Base-by-base conservation (phyloP, 2,329 filamentous ascomycete species). In the Cladosporium cucumerinum region DNA sequence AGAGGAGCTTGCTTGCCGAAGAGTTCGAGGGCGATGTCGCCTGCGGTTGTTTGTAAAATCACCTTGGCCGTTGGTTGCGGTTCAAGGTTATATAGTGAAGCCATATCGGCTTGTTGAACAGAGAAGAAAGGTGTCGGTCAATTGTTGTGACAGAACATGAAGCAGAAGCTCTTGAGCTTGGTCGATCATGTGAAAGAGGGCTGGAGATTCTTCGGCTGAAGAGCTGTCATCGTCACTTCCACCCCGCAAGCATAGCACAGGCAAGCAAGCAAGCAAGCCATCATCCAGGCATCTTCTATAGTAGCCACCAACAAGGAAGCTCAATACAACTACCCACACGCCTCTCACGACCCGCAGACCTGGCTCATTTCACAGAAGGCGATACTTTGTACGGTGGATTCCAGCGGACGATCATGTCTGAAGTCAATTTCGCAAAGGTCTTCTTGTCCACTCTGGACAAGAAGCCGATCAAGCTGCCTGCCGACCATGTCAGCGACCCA, bases 1-100 rank as follows among this genome's bases (percentile, higher is more conserved):
- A 97, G 84, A 10, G 95, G 95, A 0, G 92, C 90, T 79, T 99
- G 95, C 75, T 95, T 95, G 21, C 93, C 93, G 82, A 97, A 99
- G 65, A 99, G 88, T 78, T 97, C 92, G 78, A 99, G 86, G 43
- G 91, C 89, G 65, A 99, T 85, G 73, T 97, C 93, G 78, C 95
- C 95, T 54, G 89, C 83, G 7, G 92, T 96, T 11, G 95, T 99
- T 78, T 96, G 89, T 49, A 99, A 84, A 70, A 97, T 88, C 64
- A 91, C 92, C 69, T 95, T 97, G 25, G 91, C 95, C 65, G 94
- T 97, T 54, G 95, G 92, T 74, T 94, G 92, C 61, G 95, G 94
- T 79, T 97, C 94, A 73, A 96, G 91, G 72, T 96, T 96, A 80
- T 98, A 98, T 65, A 93, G 89, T 52, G 91, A 84, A 65, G 92